phyloP scores from a whole-genome alignment of 306 rosid genomes.

The Ammopiptanthus mongolicus region DNA sequence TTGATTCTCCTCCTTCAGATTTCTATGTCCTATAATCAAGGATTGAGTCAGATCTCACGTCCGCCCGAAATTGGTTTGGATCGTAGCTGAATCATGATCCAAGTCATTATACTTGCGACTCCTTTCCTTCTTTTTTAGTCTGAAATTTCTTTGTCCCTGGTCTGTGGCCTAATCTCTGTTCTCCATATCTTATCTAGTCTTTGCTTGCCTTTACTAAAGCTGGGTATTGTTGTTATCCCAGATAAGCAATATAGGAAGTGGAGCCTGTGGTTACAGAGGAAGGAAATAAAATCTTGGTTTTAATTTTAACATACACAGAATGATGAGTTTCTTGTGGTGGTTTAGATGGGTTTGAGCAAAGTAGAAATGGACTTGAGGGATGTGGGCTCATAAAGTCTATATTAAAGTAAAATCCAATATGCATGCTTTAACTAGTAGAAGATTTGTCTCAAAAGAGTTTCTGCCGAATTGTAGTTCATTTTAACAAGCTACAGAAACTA shows the following conservation, averaged over 20 bases:
- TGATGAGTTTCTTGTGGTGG: background rate
- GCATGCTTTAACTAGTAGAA: background rate
- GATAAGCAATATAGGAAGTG: background rate
- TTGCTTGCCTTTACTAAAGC: background rate
- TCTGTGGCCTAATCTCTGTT: background rate
- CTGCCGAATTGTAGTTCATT: background rate
- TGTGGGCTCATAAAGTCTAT: background rate
- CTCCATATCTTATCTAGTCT: background rate
- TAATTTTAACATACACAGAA: background rate
- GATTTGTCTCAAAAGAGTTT: background rate
- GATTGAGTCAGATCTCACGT: background rate
- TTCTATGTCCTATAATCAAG: too few relatives aligned
- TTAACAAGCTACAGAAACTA: background rate
- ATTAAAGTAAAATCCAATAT: background rate
- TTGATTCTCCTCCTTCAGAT: too few relatives aligned
- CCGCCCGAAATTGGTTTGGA: background rate
- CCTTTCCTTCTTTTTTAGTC: background rate
- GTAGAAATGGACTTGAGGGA: background rate
- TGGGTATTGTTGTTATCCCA: background rate
- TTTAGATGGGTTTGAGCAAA: background rate
- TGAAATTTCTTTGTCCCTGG: background rate
- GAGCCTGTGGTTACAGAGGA: background rate
- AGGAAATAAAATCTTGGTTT: background rate
- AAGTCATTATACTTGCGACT: background rate
- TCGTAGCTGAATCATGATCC: background rate